A percentile compares a stretch with the other conserved stretches of the same genome.
These are phyloP conservation scores for Eustoma russellianum DNA, from an alignment of 257 asterid species.

Conservation along the genomic window DNA sequence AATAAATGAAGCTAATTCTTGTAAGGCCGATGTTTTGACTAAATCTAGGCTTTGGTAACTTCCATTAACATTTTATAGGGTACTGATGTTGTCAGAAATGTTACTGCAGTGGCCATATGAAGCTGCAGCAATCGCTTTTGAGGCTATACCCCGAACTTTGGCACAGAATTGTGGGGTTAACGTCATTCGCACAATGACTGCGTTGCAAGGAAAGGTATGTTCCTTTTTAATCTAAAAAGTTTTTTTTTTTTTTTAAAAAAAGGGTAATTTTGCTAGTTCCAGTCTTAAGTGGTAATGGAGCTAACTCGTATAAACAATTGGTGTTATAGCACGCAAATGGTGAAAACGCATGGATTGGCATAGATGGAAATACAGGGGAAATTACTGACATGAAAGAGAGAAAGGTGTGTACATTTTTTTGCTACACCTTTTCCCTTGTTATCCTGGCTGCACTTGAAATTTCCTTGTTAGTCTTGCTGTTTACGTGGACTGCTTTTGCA, in stretches of 20 bases:
- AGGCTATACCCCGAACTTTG: conserved; percentile 94
- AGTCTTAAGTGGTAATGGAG: neutral
- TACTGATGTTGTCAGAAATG: neutral
- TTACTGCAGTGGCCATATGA: conserved; percentile 89
- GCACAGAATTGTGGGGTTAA: conserved; percentile 98
- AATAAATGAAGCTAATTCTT: neutral
- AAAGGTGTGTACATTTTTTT: conserved; percentile 33
- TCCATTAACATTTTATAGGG: neutral
- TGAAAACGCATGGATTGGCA: conserved; percentile 94
- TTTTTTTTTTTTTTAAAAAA: no score
- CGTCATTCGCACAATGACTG: conserved; percentile 91
- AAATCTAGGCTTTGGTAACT: neutral
- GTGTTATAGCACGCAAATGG: conserved; percentile 75
- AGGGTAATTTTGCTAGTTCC: neutral
- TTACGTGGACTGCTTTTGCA: neutral
- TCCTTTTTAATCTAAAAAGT: neutral
- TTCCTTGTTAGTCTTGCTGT: no score
- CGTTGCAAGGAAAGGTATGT: conserved; percentile 82
- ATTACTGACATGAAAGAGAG: conserved; percentile 90
- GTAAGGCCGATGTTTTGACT: neutral
- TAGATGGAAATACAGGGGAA: conserved; percentile 91
- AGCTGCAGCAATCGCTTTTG: conserved; percentile 98
- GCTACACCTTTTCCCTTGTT: neutral
- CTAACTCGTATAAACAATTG: neutral
- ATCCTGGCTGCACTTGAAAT: neutral